These are phyloP conservation scores for Sugiyamaella marilandica DNA, from an alignment of 805 yeast genomes.

Conservation along the genomic window DNA sequence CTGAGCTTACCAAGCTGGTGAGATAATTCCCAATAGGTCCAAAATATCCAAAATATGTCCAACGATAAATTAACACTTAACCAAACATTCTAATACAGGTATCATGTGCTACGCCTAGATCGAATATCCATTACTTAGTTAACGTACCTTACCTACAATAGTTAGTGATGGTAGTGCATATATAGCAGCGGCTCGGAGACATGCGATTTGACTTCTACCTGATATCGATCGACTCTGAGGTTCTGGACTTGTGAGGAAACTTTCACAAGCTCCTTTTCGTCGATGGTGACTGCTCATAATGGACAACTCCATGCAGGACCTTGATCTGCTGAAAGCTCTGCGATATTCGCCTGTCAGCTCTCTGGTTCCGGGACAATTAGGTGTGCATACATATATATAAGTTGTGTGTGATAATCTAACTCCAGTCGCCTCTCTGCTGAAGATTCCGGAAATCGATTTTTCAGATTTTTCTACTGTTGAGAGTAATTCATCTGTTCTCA, in stretches of 20 bases:
- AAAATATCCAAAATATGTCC: no score
- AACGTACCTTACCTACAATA: no score
- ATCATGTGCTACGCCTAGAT: no score
- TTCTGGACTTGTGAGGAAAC: background rate
- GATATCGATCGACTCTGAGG: background rate
- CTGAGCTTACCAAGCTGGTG: no score
- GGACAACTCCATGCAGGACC: background rate
- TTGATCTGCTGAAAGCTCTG: background rate
- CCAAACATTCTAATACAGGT: no score
- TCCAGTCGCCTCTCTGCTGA: background rate
- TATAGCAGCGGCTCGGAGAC: no score
- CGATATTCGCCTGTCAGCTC: background rate
- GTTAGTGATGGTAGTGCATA: no score
- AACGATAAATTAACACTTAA: no score
- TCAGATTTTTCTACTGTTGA: background rate
- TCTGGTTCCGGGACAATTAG: background rate
- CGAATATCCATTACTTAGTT: no score
- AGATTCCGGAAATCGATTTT: background rate
- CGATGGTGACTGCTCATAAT: background rate
- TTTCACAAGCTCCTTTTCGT: background rate
- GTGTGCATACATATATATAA: background rate
- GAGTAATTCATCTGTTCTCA: background rate
- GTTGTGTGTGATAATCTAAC: background rate
- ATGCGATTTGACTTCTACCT: background rate
- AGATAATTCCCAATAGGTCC: no score